These are phyloP conservation scores for Moniliella sp. DNA, from an alignment of 1,284 basidiomycete species.

Conservation along the genomic window DNA sequence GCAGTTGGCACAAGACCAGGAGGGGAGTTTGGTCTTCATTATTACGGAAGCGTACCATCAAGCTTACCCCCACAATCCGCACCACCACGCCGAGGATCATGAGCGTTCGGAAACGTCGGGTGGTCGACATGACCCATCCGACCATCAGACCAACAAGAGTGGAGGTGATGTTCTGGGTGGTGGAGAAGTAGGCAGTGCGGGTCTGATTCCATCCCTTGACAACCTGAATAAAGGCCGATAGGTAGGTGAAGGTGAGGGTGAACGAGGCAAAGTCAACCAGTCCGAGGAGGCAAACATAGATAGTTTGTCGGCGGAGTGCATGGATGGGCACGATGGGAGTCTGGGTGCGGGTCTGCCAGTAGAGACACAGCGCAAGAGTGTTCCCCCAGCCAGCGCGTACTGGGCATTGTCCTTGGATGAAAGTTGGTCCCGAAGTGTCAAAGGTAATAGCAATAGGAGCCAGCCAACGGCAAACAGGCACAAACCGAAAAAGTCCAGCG, in stretches of 20 bases:
- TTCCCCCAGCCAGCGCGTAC: neutral
- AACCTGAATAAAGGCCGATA: constrained; percentile 28
- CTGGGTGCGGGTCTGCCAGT: neutral
- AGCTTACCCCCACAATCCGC: constrained; percentile 45
- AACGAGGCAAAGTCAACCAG: constrained; percentile 35
- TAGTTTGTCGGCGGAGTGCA: no score
- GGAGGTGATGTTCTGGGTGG: constrained; percentile 41
- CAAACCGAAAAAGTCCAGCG: neutral
- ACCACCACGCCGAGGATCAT: constrained; percentile 48
- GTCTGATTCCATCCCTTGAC: constrained; percentile 28
- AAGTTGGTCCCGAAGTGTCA: neutral
- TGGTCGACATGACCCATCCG: constrained; percentile 42
- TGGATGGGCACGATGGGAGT: neutral
- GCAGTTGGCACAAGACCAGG: constrained; percentile 40
- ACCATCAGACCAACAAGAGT: constrained; percentile 47
- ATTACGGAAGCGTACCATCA: constrained; percentile 41
- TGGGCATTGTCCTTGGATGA: neutral
- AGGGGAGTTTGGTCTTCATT: constrained; percentile 40
- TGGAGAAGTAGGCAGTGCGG: constrained; percentile 2
- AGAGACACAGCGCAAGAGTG: neutral
- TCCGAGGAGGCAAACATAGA: no score
- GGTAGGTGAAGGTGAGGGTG: constrained; percentile 33
- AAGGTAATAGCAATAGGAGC: neutral
- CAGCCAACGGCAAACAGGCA: neutral
- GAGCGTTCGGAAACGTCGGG: constrained; percentile 45